A percentile compares a stretch with the other conserved stretches of the same genome.
phyloP scores from a whole-genome alignment of 1,139 yeast species.

The Geotrichum carabidarum region DNA sequence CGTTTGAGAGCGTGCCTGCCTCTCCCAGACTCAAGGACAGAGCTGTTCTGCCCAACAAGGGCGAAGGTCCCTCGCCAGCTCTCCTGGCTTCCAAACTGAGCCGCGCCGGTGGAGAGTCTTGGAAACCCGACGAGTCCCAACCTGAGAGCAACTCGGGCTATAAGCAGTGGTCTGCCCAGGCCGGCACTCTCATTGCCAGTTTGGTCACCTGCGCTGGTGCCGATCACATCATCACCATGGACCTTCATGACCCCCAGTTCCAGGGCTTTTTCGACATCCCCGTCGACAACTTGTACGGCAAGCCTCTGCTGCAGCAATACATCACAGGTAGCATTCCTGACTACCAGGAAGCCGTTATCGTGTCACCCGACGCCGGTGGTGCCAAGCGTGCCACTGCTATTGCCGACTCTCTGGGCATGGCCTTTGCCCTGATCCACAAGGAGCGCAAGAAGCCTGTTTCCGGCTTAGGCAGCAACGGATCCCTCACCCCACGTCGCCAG shows the following conservation, averaged over 20 bases:
- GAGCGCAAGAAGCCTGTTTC: conserved; percentile 61
- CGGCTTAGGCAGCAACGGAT: conserved; percentile 5
- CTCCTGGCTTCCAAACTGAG: conserved; percentile 5
- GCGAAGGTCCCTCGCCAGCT: conserved; percentile 7
- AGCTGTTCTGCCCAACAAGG: background rate
- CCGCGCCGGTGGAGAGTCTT: background rate
- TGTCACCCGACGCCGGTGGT: conserved; percentile 96
- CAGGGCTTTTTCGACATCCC: conserved; percentile 92
- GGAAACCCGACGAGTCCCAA: conserved; percentile 21
- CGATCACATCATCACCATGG: conserved; percentile 95
- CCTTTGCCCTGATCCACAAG: conserved; percentile 93
- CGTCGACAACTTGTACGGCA: conserved; percentile 83
- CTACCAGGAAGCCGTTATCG: conserved; percentile 75
- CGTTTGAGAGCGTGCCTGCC: conserved; percentile 60
- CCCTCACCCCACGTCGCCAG: conserved; percentile 19
- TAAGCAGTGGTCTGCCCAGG: conserved; percentile 93
- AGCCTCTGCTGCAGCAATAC: conserved; percentile 77
- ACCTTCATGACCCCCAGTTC: conserved; percentile 90
- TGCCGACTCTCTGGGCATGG: conserved; percentile 83
- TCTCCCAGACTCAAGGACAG: conserved; percentile 46
- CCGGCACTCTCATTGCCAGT: conserved; percentile 89
- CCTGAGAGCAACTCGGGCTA: conserved; percentile 54
- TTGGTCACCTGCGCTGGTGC: conserved; percentile 91
- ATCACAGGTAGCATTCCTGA: conserved; percentile 68
- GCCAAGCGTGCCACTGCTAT: conserved; percentile 93